These are phyloP conservation scores for Cucumis cinereus DNA, from an alignment of 306 rosid genomes.

Conservation along the genomic window DNA sequence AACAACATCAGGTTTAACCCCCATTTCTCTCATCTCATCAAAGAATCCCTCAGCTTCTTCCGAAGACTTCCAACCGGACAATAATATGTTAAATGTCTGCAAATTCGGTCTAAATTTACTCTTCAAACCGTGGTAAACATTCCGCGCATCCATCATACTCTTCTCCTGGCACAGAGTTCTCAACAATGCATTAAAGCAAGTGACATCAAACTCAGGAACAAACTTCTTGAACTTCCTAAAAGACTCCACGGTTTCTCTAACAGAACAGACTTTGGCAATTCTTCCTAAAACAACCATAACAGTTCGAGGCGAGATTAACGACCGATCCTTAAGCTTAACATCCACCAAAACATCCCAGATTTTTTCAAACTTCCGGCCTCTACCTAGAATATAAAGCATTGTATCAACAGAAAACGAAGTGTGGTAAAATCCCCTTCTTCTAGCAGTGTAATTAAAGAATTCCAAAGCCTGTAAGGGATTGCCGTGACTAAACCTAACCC, in stretches of 20 bases:
- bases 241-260: slow-evolving; percentile 64
- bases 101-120: slow-evolving; percentile 44
- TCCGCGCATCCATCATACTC: slow-evolving; percentile 85
- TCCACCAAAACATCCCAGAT: slow-evolving; percentile 52
- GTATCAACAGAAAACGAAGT: slow-evolving; percentile 56
- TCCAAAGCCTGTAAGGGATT: slow-evolving; percentile 64
- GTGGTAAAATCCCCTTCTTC: slow-evolving; percentile 72
- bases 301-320: slow-evolving; percentile 42
- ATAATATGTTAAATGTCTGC: slow-evolving; percentile 69
- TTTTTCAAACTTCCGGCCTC: slow-evolving; percentile 47
- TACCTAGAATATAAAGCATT: slow-evolving; percentile 63
- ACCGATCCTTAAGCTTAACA: slow-evolving; percentile 29
- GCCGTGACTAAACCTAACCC: slow-evolving; percentile 73
- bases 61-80: slow-evolving; percentile 74
- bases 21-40: slow-evolving; percentile 66
- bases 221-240: slow-evolving; percentile 61
- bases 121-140: slow-evolving; percentile 78
- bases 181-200: slow-evolving; percentile 64
- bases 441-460: slow-evolving; percentile 47
- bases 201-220: slow-evolving; percentile 38
- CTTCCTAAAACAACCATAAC: slow-evolving; percentile 68
- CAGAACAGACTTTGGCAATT: slow-evolving; percentile 73
- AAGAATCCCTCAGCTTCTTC: slow-evolving; percentile 83
- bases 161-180: slow-evolving; percentile 86
- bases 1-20: slow-evolving; percentile 64